Percentiles rank a stretch among this genome's conserved stretches.
Evolutionary conservation across 1,284 basidiomycete species (phyloP).

Genomic region (Pascua sp.): DNA sequence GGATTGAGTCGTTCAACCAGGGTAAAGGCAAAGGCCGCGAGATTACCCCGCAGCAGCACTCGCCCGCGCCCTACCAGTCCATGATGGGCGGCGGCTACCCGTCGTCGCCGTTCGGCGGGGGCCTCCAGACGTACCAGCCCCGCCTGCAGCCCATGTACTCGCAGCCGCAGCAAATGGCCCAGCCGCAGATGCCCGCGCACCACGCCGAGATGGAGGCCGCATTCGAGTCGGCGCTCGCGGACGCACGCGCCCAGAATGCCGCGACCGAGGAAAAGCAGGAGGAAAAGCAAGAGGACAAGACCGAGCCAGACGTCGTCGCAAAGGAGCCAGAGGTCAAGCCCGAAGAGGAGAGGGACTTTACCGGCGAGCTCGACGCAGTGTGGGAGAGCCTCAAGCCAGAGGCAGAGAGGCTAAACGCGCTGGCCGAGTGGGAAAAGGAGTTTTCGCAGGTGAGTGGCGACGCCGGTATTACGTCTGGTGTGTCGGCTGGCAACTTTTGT

Average conservation of each 20-base stretch:
- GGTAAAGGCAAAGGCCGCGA: conserved; percentile 29
- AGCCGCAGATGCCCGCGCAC: conserved; percentile 1
- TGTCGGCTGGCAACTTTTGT: background rate
- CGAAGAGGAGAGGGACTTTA: conserved; percentile 31
- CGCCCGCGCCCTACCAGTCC: conserved; percentile 1
- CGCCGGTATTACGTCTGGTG: background rate
- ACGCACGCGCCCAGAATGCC: conserved; percentile 53
- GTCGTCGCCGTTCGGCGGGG: conserved; percentile 13
- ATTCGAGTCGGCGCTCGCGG: conserved; percentile 72
- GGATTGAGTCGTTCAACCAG: conserved; percentile 13
- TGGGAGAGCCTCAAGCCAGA: conserved; percentile 51
- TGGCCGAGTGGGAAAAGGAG: conserved; percentile 83
- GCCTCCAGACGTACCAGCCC: conserved; percentile 18
- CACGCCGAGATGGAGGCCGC: conserved; percentile 61
- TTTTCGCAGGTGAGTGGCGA: conserved; percentile 61
- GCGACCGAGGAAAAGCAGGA: conserved; percentile 21
- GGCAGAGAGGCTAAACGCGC: conserved; percentile 56
- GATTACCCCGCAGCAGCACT: conserved; percentile 3
- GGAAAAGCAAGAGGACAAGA: conserved; percentile 50
- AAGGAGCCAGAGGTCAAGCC: conserved; percentile 54
- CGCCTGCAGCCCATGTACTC: conserved; percentile 17
- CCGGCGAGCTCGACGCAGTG: conserved; percentile 50
- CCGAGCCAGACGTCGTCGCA: conserved; percentile 47
- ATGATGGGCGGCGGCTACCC: conserved; percentile 9
- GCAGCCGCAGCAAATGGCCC: conserved; percentile 37